Evolutionary conservation across 495 filamentous ascomycete genomes (phyloP).

Genomic region (Penicillium ucsense): DNA sequence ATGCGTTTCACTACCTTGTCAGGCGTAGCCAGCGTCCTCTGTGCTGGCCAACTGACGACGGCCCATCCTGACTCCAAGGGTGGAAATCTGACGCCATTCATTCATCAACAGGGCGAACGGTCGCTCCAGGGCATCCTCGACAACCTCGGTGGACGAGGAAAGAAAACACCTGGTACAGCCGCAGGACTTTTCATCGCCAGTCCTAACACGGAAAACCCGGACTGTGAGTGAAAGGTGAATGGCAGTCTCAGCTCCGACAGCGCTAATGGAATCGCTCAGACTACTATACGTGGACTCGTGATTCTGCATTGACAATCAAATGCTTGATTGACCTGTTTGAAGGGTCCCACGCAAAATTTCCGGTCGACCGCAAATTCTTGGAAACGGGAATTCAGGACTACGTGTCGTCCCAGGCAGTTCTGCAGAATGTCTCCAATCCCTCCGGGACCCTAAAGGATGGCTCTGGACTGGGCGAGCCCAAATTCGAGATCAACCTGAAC

Average conservation of each 20-base stretch:
- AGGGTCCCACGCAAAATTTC: slow-evolving; percentile 16
- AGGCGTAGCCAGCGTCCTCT: slow-evolving; percentile 1
- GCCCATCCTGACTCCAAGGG: not conserved
- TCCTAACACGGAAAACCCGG: slow-evolving; percentile 40
- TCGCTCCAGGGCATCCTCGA: slow-evolving; percentile 31
- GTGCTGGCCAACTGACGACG: not conserved
- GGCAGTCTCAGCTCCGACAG: not conserved
- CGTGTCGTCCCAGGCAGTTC: slow-evolving; percentile 40
- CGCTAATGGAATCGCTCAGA: slow-evolving; percentile 21
- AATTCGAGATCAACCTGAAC: slow-evolving; percentile 44
- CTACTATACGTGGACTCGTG: slow-evolving; percentile 53
- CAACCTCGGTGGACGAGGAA: slow-evolving; percentile 45
- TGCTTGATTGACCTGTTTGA: slow-evolving; percentile 35
- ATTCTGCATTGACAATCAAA: slow-evolving; percentile 47
- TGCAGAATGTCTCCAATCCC: slow-evolving; percentile 46
- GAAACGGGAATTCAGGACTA: slow-evolving; percentile 41
- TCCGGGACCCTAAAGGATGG: slow-evolving; percentile 42
- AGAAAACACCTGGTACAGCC: slow-evolving; percentile 28
- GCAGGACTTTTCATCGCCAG: slow-evolving; percentile 44
- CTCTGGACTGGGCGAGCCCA: slow-evolving; percentile 49
- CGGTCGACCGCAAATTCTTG: slow-evolving; percentile 25
- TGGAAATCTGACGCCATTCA: not conserved
- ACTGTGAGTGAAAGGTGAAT: slow-evolving; percentile 32
- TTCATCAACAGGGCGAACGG: slow-evolving; percentile 1
- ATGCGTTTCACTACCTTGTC: not conserved